These are phyloP conservation scores for Syzygium malaccense DNA, from an alignment of 441 rosid species.

Conservation along the genomic window DNA sequence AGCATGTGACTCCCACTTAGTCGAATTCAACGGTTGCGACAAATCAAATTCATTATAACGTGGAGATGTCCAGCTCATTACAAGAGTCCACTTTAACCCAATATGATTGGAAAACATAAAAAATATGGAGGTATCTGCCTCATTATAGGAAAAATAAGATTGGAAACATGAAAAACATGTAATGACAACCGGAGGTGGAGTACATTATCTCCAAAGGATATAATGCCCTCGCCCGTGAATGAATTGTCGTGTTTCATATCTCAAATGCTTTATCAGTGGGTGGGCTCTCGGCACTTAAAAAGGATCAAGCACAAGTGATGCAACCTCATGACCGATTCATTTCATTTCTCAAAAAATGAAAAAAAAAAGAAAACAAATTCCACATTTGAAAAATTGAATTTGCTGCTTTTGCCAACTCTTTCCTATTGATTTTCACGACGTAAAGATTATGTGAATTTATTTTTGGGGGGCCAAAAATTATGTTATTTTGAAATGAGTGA, in stretches of 20 bases:
- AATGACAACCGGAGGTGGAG: neutral
- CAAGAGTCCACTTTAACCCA: neutral
- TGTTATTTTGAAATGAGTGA: neutral
- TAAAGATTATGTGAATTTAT: neutral
- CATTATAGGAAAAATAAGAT: neutral
- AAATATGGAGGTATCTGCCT: neutral
- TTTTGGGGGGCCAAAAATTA: neutral
- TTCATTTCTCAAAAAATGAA: neutral
- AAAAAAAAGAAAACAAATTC: neutral
- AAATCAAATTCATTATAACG: neutral
- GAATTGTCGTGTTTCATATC: neutral
- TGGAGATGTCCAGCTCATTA: neutral
- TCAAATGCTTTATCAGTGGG: neutral
- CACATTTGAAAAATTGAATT: neutral
- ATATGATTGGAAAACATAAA: neutral
- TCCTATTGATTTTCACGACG: neutral
- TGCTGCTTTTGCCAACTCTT: neutral
- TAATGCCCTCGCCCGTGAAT: neutral
- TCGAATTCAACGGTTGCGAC: neutral
- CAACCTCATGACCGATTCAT: neutral
- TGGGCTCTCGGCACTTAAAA: neutral
- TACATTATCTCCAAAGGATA: neutral
- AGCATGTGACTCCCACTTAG: neutral
- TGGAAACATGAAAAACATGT: neutral
- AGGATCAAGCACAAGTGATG: neutral